Evolutionary conservation across 768 basidiomycete species (phyloP).

Genomic region (Pulveroboletus sp.): DNA sequence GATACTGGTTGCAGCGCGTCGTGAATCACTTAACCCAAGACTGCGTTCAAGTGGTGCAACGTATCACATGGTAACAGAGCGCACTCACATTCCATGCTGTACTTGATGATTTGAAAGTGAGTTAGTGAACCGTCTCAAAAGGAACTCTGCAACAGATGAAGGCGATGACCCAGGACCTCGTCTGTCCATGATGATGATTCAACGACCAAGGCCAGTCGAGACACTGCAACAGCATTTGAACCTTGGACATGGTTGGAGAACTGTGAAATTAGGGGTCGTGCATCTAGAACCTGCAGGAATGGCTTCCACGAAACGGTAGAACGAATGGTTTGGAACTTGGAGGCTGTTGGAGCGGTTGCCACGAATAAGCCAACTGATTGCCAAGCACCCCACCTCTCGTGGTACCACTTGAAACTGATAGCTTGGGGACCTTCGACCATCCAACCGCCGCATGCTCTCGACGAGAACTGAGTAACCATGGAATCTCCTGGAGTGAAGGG

Average conservation of each 20-base stretch:
- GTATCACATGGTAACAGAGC: background rate
- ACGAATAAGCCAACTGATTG: background rate
- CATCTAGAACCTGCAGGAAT: background rate
- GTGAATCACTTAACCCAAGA: background rate
- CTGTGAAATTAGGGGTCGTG: background rate
- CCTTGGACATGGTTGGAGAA: background rate
- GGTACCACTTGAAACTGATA: too few species aligned
- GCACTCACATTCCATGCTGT: background rate
- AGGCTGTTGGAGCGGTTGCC: background rate
- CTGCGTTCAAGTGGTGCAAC: background rate
- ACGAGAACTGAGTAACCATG: background rate
- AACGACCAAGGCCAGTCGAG: background rate
- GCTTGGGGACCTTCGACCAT: too few species aligned
- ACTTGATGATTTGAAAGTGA: background rate
- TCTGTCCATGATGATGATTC: background rate
- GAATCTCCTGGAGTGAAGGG: too few species aligned
- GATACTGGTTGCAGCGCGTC: background rate
- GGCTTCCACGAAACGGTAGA: background rate
- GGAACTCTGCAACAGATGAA: too few species aligned
- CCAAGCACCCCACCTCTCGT: too few species aligned
- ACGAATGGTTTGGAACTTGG: too few species aligned
- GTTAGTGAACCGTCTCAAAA: background rate
- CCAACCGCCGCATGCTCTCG: too few species aligned
- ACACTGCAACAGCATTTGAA: background rate
- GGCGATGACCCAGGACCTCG: too few species aligned